These are phyloP conservation scores for Lyophyllum atratum DNA, from an alignment of 768 basidiomycete species.

Conservation along the genomic window DNA sequence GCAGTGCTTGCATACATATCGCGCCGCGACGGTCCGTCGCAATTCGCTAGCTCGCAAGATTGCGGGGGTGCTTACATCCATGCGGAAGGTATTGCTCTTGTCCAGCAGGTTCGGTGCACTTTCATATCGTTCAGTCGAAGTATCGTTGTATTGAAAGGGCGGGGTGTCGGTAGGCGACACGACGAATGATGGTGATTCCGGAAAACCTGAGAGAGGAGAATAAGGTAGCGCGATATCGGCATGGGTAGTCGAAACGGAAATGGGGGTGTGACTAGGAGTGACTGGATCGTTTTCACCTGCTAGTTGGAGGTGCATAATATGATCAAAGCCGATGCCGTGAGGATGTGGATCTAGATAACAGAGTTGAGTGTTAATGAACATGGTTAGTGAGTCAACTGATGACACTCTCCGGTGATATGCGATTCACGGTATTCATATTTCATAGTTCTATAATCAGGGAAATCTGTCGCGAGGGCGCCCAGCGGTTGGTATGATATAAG, in stretches of 20 bases:
- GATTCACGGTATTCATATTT: neutral
- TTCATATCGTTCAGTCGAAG: neutral
- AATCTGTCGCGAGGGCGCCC: no score
- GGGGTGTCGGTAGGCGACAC: neutral
- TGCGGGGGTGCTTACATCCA: neutral
- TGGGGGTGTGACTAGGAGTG: neutral
- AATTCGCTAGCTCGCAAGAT: neutral
- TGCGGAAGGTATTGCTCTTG: no score
- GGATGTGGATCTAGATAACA: neutral
- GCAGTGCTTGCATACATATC: neutral
- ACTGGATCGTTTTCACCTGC: neutral
- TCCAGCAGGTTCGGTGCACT: neutral
- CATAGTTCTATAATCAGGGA: no score
- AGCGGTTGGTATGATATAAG: no score
- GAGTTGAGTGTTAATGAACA: neutral
- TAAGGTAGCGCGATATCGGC: neutral
- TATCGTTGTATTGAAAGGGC: neutral
- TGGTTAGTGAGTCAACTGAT: neutral
- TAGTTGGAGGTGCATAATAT: neutral
- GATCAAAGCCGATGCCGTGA: neutral
- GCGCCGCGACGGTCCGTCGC: neutral
- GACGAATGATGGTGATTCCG: neutral
- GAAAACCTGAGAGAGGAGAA: neutral
- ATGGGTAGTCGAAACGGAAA: no score
- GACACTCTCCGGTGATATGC: neutral